These are phyloP conservation scores for Pyrenula massariospora DNA, from an alignment of 495 filamentous ascomycete genomes.

Conservation along the genomic window DNA sequence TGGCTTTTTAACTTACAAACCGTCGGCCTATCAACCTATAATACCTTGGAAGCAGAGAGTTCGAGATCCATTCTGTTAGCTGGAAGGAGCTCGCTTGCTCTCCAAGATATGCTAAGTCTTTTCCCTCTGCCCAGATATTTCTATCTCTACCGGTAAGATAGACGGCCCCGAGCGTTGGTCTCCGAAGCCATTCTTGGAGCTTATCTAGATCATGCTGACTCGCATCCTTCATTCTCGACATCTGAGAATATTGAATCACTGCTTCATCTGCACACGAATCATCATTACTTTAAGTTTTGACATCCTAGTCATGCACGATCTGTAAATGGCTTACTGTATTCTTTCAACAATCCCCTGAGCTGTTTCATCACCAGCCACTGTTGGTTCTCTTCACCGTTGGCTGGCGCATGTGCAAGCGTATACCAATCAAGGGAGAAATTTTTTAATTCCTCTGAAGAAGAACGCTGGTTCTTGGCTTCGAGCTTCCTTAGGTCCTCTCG, in stretches of 20 bases:
- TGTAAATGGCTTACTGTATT: neutral
- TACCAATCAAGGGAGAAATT: neutral
- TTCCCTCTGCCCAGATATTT: neutral
- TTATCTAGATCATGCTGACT: neutral
- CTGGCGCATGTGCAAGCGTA: neutral
- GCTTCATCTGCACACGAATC: neutral
- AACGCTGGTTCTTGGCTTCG: neutral
- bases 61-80: neutral
- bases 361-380: neutral
- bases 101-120: neutral
- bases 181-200: neutral
- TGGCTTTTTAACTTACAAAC: neutral
- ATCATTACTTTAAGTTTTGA: too few relatives aligned
- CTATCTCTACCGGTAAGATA: neutral
- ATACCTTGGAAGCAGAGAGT: neutral
- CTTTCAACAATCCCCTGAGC: neutral
- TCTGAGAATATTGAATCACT: neutral
- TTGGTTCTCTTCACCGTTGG: neutral
- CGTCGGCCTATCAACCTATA: neutral
- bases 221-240: neutral
- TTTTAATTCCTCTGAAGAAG: neutral
- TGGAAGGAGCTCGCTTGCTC: neutral
- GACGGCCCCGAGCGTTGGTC: neutral
- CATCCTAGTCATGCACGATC: neutral
- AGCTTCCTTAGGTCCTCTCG: slow-evolving; percentile 12